Conservation (phyloP, 2,329 filamentous ascomycete genomes). For the Hirsutella thompsonii region DNA sequence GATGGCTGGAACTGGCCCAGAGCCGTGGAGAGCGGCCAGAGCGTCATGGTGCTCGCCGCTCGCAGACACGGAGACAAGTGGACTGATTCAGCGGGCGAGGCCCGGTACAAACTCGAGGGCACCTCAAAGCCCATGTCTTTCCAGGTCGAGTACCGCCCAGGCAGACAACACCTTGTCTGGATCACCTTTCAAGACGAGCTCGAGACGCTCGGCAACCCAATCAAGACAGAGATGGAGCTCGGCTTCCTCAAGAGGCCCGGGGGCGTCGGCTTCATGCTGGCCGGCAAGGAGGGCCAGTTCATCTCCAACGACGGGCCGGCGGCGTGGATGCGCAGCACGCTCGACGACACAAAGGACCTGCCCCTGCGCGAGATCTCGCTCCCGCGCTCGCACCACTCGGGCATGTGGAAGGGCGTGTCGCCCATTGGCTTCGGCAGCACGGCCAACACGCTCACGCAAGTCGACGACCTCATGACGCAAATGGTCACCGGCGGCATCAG, state of each 20-base stretch:
- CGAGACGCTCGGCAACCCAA: conserved; percentile 8
- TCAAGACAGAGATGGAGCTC: conserved; percentile 6
- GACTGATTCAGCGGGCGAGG: conserved; percentile 14
- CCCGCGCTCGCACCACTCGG: conserved; percentile 18
- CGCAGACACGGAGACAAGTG: background rate
- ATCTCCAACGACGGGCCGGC: conserved; percentile 11
- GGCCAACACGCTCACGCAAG: conserved; percentile 14
- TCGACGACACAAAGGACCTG: conserved; percentile 12
- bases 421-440: conserved; percentile 3
- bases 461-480: conserved; percentile 10
- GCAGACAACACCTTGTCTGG: conserved; percentile 3
- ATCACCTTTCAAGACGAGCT: conserved; percentile 12
- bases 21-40: conserved; percentile 14
- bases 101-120: conserved; percentile 14
- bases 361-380: conserved; percentile 17
- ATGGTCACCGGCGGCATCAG: conserved; percentile 14
- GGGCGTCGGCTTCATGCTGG: conserved; percentile 15
- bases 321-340: conserved; percentile 17
- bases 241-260: conserved; percentile 6
- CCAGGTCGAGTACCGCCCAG: conserved; percentile 10
- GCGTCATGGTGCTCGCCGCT: conserved; percentile 4
- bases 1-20: conserved; percentile 12
- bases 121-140: conserved; percentile 14
- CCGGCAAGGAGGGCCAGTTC: conserved; percentile 18
- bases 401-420: conserved; percentile 9